Base-by-base conservation (phyloP, 2,329 filamentous ascomycete genomes). In the Falciphora oryzae region DNA sequence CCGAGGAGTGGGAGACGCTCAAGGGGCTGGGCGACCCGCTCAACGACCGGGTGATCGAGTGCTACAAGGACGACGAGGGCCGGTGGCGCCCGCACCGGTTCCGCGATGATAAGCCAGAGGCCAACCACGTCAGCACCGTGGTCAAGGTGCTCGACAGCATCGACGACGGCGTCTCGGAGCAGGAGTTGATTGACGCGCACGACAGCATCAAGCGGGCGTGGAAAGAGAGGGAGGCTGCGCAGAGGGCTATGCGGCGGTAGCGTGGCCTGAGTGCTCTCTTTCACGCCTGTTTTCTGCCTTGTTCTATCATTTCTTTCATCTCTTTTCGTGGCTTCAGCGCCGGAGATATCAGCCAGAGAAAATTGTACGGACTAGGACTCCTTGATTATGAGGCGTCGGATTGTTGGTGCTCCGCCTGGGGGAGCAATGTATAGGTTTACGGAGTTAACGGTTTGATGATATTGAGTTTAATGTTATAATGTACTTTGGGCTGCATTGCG, bases 61-160 rank as follows among this genome's bases (percentile, higher is more conserved):
- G 93, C 74, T 92, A 87, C 72, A 87, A 92, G 76, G 92, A 97
- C 72, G 81, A 86, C 1, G 76, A 88, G 65, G 85, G 85, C 25
- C 81, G 88, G 28, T 99, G 95, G 95, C 87, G 93, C 65, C 91
- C 92, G 75, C 89, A 95, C 70, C 88, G 93, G 35, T 94, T 97
- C 76, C 85, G 95, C 63, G 93, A 98, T 72, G 95, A 99, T 76
- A 99, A 99, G 78, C 81, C 82, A 32, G 90, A 97, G 69, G 93
- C 91, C 0, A 99, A 99, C 72, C 93, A 98, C 76, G 89, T 91
- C 66, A 88, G 81, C 25, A 94, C 91, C 0, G 92, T 97, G 1
- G 81, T 88, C 31, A 96, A 90, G 73, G 95, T 99, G 4, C 83
- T 97, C 66, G 89, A 94, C 68, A 96, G 92, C 75, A 98, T 99